Evolutionary conservation across 2,329 filamentous ascomycete species (phyloP).

Genomic region (Ceratocystis harringtonii): DNA sequence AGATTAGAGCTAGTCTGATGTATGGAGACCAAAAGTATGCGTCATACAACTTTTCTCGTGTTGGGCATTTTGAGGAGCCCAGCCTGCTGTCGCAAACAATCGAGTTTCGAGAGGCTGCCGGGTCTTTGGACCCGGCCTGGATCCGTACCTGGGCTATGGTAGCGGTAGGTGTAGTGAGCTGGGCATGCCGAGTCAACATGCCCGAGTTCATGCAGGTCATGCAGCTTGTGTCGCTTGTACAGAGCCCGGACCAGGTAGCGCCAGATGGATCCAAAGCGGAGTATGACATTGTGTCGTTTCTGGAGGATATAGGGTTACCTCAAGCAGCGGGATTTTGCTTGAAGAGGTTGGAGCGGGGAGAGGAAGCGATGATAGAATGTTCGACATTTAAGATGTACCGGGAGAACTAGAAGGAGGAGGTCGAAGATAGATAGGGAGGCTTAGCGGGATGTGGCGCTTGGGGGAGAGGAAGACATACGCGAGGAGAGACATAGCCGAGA

Average conservation of each 20-base stretch:
- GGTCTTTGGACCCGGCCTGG: slow-evolving; percentile 25
- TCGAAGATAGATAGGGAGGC: not conserved
- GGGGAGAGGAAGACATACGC: not conserved
- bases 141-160: slow-evolving; percentile 25
- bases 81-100: slow-evolving; percentile 20
- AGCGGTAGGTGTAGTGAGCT: slow-evolving; percentile 23
- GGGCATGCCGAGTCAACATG: slow-evolving; percentile 22
- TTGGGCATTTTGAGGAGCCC: not conserved
- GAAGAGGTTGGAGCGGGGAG: slow-evolving; percentile 1
- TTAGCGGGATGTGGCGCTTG: not conserved
- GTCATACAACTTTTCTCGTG: slow-evolving; percentile 8
- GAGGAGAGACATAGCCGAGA: not conserved
- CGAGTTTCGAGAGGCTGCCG: slow-evolving; percentile 27
- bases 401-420: not conserved
- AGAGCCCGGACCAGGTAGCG: slow-evolving; percentile 17
- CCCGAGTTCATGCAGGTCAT: slow-evolving; percentile 23
- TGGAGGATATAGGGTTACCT: slow-evolving; percentile 25
- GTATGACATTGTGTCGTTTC: slow-evolving; percentile 27
- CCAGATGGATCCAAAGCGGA: slow-evolving; percentile 16
- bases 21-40: slow-evolving; percentile 20
- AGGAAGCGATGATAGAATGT: not conserved
- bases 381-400: not conserved
- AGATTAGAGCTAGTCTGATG: slow-evolving; percentile 20
- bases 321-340: slow-evolving; percentile 20
- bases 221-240: slow-evolving; percentile 19